These are phyloP conservation scores for Cenchrus americanus DNA, from an alignment of 176 grass and related monocot species.

Conservation along the genomic window DNA sequence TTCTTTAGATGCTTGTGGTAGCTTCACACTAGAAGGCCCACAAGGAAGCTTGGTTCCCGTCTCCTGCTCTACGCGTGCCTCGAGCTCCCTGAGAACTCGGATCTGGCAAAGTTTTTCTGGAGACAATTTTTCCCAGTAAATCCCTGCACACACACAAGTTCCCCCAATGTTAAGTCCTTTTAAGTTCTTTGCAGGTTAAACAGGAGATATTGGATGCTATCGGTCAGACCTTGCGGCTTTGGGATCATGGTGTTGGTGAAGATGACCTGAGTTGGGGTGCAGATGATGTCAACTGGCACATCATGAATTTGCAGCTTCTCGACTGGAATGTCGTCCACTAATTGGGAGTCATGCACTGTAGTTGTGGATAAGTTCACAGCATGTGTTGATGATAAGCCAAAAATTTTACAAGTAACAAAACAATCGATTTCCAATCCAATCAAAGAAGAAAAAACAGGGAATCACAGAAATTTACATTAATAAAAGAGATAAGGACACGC, in stretches of 20 bases:
- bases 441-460: too few species aligned
- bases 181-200: background rate
- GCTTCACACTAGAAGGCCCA: slow-evolving; percentile 64
- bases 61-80: slow-evolving; percentile 71
- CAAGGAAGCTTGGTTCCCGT: slow-evolving; percentile 64
- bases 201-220: background rate
- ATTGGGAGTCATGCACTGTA: slow-evolving; percentile 86
- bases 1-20: slow-evolving; percentile 64
- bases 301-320: slow-evolving; percentile 87
- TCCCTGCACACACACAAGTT: slow-evolving; percentile 48
- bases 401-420: too few species aligned
- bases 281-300: slow-evolving; percentile 83
- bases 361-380: slow-evolving; percentile 8
- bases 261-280: slow-evolving; percentile 84
- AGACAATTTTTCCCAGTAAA: slow-evolving; percentile 95
- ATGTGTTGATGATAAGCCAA: background rate
- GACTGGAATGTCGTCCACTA: slow-evolving; percentile 83
- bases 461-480: too few species aligned
- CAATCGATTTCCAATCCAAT: too few species aligned
- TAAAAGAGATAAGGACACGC: too few species aligned
- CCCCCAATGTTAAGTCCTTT: background rate
- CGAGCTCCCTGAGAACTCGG: slow-evolving; percentile 71
- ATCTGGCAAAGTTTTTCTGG: slow-evolving; percentile 80
- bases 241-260: slow-evolving; percentile 79
- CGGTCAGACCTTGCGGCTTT: slow-evolving; percentile 76